Base-by-base conservation (phyloP, 2,329 filamentous ascomycete species). In the Cercospora berteroae region DNA sequence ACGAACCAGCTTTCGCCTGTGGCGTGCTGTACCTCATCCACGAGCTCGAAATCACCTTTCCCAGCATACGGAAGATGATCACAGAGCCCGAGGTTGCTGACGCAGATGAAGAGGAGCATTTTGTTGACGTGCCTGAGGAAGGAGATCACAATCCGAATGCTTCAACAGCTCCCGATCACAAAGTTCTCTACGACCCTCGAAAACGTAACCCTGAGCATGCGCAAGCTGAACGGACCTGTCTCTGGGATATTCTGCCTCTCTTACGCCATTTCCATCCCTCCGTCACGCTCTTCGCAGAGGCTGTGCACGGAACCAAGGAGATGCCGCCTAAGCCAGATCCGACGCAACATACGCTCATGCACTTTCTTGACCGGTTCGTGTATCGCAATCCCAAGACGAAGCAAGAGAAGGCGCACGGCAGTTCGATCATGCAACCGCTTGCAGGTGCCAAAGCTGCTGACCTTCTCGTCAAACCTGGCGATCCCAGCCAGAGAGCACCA, bases 351-450 rank as follows among this genome's bases (percentile, higher is more conserved):
- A 95, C 92, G 1, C 86, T 99, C 59, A 95, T 95, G 76, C 91
- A 96, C 79, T 99, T 99, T 84, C 85, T 99, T 66, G 95, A 99
- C 81, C 94, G 96, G 74, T 99, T 99, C 79, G 93, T 97, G n/a
- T 99, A 98, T 85, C 90, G 92, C 73, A 97, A 95, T 74, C 89
- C 94, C 69, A 97, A 97, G 83, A 83, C 88, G 4, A 86, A 83
- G 71, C 72, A 77, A 5, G 78, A 80, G 20, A 84, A 87, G 33
- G 84, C 87, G 31, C 91, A 92, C 70, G 96, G 96, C 60, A 85
- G 87, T 29, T 97, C 93, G 27, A 96, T 99, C 79, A 99, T 99
- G 95, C 95, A 99, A 80, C 95, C 96, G 44, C 87, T 97, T 75
- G 86, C 87, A 62, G 88, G 88, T 60, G 85, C 84, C 12, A 86